Evolutionary conservation across 768 basidiomycete species (phyloP).

Genomic region (Boletus rufocinnamomeus): DNA sequence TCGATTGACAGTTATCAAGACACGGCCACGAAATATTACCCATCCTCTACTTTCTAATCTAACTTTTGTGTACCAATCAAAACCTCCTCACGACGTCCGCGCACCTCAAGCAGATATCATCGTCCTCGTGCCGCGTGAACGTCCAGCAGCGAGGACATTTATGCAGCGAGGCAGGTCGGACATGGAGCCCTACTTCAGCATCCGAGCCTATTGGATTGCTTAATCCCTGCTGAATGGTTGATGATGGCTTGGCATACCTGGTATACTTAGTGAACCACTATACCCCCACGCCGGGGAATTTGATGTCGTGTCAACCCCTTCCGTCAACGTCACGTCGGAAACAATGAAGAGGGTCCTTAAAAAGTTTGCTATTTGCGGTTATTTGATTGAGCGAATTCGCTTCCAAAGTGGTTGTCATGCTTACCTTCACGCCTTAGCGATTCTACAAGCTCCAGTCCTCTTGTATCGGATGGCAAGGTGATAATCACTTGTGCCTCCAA

Average conservation of each 20-base stretch:
- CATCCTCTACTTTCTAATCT: not conserved
- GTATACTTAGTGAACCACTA: constrained; percentile 42
- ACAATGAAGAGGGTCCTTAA: constrained; percentile 81
- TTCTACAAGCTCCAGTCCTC: constrained; percentile 35
- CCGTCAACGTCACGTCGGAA: constrained; percentile 61
- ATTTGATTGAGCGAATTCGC: not conserved
- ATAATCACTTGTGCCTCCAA: constrained; percentile 77
- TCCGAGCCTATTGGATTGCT: constrained; percentile 12
- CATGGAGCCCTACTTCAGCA: constrained; percentile 44
- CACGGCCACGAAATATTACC: not conserved
- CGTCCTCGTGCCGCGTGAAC: constrained; percentile 52
- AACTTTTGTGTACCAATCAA: constrained; percentile 5
- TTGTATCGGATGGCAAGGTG: constrained; percentile 44
- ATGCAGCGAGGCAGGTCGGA: constrained; percentile 57
- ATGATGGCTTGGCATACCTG: constrained; percentile 42
- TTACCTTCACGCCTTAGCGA: constrained; percentile 48
- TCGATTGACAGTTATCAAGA: not conserved
- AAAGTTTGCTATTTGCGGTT: constrained; percentile 49
- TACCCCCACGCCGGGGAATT: constrained; percentile 52
- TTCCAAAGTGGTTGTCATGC: not conserved
- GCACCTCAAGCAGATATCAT: constrained; percentile 71
- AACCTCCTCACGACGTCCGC: constrained; percentile 21
- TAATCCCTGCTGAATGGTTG: not conserved
- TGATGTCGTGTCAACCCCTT: constrained; percentile 45
- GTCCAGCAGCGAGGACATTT: constrained; percentile 97